Evolutionary conservation across 2,329 filamentous ascomycete genomes (phyloP), one percentile per base, ranked within the genome.

Genomic region (Fusarium sororula): DNA sequence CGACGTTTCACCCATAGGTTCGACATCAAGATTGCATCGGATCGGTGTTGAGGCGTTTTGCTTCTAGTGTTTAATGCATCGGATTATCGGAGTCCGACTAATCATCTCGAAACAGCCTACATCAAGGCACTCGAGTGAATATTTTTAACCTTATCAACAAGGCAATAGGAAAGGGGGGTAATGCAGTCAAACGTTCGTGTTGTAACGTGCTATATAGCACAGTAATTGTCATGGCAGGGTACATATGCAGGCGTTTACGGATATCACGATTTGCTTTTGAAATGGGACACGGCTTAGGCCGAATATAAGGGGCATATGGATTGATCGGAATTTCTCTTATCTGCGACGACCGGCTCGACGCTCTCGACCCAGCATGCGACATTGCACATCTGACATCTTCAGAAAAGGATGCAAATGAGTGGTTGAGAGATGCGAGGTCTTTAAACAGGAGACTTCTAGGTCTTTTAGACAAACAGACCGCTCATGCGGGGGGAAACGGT

Each of bases 1-100:
- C 66, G 57, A 75, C 67, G 58, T 66, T 66, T 66, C 70, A 55
- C 56, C 63, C 66, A 67, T 72, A 69, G 72, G 66, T 70, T 73
- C 77, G 68, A 77, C 77, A 80, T 79, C 59, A 79, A 79, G 70
- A 80, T 73, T 78, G 79, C 80, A 82, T 82, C 73, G 60, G 64
- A 80, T 71, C 59, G 80, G 80, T 78, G 80, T 82, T 79, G 62
- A 60, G 75, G 76, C 65, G 70, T 77, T 77, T 78, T 72, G 65
- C 60, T 77, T 74, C 71, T 61, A 74, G 39, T 64, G 60, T 64
- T 63, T 70, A 70, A 72, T 73, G 59, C 44, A 63, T 63, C 62
- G 73, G 72, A 72, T 63, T 22, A 67, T 50, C 24, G 44, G 26
- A 62, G 62, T 62, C 69, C 57, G 54, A 70, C 73, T 78, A 78